Evolutionary conservation across 306 rosid genomes (phyloP).

Genomic region (Trichosanthes cucumerina): DNA sequence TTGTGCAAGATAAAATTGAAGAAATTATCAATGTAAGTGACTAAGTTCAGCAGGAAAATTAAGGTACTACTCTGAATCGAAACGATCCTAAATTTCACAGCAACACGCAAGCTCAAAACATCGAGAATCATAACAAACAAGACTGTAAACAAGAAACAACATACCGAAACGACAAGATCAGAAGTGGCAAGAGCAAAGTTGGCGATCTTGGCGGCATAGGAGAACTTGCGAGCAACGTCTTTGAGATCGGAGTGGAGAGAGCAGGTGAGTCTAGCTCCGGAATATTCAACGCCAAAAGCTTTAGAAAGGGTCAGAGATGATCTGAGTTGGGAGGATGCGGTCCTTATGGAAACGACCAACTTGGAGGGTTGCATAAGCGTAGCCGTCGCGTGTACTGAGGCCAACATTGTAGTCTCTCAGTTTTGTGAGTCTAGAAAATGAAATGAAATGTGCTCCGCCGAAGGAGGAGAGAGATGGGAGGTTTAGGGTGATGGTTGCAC

Average conservation of each 20-base stretch:
- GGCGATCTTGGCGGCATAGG: conserved; percentile 77
- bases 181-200: conserved; percentile 97
- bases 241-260: conserved; percentile 45
- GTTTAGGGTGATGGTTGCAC: too few species aligned
- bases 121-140: too few species aligned
- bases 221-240: conserved; percentile 57
- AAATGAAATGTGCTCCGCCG: not conserved
- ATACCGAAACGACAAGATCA: conserved; percentile 91
- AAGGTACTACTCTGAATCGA: not conserved
- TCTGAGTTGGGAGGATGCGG: conserved; percentile 37
- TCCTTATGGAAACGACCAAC: conserved; percentile 29
- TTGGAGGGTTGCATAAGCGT: conserved; percentile 79
- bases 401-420: conserved; percentile 52
- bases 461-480: too few species aligned
- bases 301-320: conserved; percentile 38
- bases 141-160: conserved; percentile 5
- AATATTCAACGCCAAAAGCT: conserved; percentile 39
- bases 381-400: conserved; percentile 88
- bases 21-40: not conserved
- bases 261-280: conserved; percentile 35
- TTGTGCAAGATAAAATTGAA: not conserved
- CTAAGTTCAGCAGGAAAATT: not conserved
- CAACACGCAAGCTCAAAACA: not conserved
- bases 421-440: not conserved
- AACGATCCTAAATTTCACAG: not conserved